Conservation (phyloP, 371 early-diverging fungal species). For the Rhizopus delemar region DNA sequence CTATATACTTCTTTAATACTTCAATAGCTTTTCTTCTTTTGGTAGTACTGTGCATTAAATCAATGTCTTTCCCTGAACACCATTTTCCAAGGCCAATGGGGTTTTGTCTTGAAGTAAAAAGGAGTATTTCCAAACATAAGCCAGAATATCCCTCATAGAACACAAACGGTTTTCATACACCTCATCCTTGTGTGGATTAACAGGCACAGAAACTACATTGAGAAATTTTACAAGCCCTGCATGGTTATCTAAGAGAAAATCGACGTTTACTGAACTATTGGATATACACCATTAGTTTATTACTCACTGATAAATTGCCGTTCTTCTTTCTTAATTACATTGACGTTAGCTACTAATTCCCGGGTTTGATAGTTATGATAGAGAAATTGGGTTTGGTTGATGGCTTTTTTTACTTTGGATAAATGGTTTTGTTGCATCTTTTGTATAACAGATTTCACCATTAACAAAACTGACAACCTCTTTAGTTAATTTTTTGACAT, state of each 20-base stretch:
- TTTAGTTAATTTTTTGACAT: conserved; percentile 18
- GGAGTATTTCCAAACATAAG: conserved; percentile 18
- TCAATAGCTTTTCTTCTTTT: conserved; percentile 15
- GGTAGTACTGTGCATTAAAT: conserved; percentile 7
- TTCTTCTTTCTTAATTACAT: conserved; percentile 9
- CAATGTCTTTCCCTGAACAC: conserved; percentile 15
- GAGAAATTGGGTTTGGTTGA: conserved; percentile 17
- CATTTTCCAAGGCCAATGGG: conserved; percentile 18
- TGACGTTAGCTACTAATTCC: conserved; percentile 8
- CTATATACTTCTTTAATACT: conserved; percentile 4
- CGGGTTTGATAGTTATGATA: conserved; percentile 10
- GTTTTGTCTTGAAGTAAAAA: conserved; percentile 18
- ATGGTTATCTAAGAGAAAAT: conserved; percentile 11
- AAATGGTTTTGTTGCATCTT: conserved; percentile 18
- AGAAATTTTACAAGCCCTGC: conserved; percentile 15
- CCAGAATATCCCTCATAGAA: conserved; percentile 11
- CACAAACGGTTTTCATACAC: conserved; percentile 17
- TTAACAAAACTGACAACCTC: conserved; percentile 16
- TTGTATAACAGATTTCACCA: conserved; percentile 21
- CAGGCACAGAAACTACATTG: conserved; percentile 11
- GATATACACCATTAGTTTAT: conserved; percentile 13
- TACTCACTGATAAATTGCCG: conserved; percentile 9
- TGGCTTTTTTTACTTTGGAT: conserved; percentile 7
- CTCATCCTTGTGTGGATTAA: conserved; percentile 17
- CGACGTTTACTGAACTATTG: conserved; percentile 14